Evolutionary conservation across 495 filamentous ascomycete genomes (phyloP).

Genomic region (Immersiella caudata): DNA sequence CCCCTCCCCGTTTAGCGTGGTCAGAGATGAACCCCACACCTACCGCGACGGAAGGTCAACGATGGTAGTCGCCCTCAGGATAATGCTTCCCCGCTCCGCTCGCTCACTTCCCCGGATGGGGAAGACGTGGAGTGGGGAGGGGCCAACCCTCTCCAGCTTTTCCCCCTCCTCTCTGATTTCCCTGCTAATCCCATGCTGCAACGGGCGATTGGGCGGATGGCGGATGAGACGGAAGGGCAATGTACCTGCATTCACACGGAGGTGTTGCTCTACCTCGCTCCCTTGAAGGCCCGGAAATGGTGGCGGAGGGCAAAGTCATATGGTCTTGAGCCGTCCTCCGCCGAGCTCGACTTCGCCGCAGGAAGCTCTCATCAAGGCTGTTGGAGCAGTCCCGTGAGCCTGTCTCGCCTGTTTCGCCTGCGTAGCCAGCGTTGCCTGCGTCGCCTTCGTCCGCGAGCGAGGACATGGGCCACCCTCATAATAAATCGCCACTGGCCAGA

Average conservation of each 20-base stretch:
- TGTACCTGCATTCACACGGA: neutral
- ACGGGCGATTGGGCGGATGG: neutral
- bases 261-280: neutral
- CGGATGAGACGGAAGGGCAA: conserved; percentile 10
- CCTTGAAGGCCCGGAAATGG: neutral
- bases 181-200: neutral
- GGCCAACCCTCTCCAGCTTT: conserved; percentile 12
- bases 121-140: neutral
- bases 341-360: neutral
- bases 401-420: neutral
- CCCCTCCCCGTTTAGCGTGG: conserved; percentile 8
- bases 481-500: neutral
- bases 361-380: neutral
- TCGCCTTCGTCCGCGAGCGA: neutral
- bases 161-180: neutral
- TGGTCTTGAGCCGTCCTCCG: conserved; percentile 1
- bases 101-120: conserved; percentile 14
- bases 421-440: no score
- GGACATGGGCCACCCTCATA: neutral
- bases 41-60: neutral
- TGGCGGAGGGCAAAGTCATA: conserved; percentile 1
- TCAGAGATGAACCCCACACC: conserved; percentile 22
- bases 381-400: neutral
- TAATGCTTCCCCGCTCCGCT: conserved; percentile 16
- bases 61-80: neutral